These are phyloP conservation scores for Crithidia acanthocephali DNA, from an alignment of 208 protist genomes.

Conservation along the genomic window DNA sequence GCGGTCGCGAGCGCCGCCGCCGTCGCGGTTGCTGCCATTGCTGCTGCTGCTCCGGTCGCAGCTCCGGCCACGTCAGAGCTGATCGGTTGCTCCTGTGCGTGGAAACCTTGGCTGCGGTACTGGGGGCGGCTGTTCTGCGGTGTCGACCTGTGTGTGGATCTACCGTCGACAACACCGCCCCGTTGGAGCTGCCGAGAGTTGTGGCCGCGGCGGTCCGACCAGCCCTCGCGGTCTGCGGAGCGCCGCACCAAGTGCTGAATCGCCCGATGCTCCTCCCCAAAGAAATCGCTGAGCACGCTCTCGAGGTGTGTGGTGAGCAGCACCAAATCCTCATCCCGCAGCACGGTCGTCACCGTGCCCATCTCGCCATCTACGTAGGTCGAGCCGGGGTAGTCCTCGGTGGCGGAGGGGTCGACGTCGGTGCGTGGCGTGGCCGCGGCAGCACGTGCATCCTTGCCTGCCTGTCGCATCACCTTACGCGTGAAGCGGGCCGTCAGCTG, in stretches of 20 bases:
- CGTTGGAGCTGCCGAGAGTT: too few relatives aligned
- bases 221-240: slow-evolving; percentile 29
- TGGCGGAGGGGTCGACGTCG: slow-evolving; percentile 19
- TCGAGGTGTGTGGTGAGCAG: slow-evolving; percentile 81
- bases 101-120: slow-evolving; percentile 12
- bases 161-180: neutral
- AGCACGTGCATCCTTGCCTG: neutral
- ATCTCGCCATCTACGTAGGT: slow-evolving; percentile 64
- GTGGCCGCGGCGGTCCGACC: neutral
- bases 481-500: slow-evolving; percentile 17
- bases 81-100: neutral
- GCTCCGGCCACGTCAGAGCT: neutral
- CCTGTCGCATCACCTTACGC: slow-evolving; percentile 6
- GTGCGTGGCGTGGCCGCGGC: neutral
- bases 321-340: slow-evolving; percentile 65
- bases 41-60: neutral
- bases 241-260: slow-evolving; percentile 27
- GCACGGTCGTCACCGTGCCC: slow-evolving; percentile 43
- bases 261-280: slow-evolving; percentile 72
- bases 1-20: neutral
- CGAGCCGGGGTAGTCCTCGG: slow-evolving; percentile 29
- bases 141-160: neutral
- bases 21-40: too few relatives aligned
- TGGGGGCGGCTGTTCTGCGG: neutral
- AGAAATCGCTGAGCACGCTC: slow-evolving; percentile 73